Evolutionary conservation across 371 early-diverging fungal genomes (phyloP).

Genomic region (Mortierella sp.): DNA sequence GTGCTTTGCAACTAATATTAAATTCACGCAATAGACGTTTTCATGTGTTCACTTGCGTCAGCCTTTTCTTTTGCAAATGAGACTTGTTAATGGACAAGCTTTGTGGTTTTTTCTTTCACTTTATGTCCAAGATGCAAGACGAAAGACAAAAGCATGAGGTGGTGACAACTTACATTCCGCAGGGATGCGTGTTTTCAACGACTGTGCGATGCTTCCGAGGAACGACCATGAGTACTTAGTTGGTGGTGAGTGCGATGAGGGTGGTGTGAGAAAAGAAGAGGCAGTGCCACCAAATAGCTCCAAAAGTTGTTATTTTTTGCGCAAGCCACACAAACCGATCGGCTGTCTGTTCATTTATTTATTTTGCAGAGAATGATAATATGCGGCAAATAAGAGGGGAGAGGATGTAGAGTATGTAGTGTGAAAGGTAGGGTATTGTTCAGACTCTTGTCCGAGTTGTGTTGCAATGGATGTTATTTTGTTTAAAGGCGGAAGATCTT

Average conservation of each 20-base stretch:
- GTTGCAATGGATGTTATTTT: constrained; percentile 8
- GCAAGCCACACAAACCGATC: not conserved
- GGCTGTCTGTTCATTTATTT: not conserved
- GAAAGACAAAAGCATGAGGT: too few species aligned
- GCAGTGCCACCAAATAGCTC: constrained; percentile 11
- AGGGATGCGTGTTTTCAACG: constrained; percentile 33
- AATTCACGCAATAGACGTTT: not conserved
- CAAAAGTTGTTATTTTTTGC: not conserved
- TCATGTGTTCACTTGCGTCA: not conserved
- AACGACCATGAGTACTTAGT: constrained; percentile 28
- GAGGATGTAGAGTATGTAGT: not conserved
- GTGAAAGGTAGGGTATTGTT: not conserved
- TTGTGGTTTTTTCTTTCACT: not conserved
- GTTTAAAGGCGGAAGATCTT: constrained; percentile 81
- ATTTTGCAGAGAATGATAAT: not conserved
- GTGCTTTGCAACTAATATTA: constrained; percentile 66
- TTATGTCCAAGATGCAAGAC: not conserved
- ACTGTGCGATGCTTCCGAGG: constrained; percentile 41
- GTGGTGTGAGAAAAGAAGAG: not conserved
- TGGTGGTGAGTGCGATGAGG: not conserved
- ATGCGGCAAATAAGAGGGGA: not conserved
- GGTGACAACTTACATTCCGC: constrained; percentile 39
- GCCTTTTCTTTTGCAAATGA: constrained; percentile 3
- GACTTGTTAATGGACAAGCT: constrained; percentile 4
- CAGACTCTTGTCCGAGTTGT: not conserved